phyloP scores from a whole-genome alignment of 371 early-diverging fungal genomes.

The Circinella minor region DNA sequence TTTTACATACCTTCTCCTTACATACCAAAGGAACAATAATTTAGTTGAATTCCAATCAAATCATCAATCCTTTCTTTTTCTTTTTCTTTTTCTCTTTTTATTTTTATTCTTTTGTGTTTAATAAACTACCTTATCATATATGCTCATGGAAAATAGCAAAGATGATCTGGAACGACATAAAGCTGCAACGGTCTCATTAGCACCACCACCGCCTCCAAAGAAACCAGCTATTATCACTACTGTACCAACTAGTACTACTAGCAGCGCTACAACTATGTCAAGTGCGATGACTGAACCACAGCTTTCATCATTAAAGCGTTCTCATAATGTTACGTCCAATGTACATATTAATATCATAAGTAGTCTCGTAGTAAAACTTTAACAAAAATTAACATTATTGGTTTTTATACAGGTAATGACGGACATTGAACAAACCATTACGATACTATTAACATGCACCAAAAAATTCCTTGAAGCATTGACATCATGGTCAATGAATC shows the following conservation, averaged over 20 bases:
- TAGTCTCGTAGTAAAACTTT: too few relatives aligned
- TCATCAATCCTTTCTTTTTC: too few relatives aligned
- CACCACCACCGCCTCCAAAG: not conserved
- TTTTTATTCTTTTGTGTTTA: too few relatives aligned
- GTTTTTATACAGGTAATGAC: constrained; percentile 38
- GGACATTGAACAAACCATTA: constrained; percentile 58
- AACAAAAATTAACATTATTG: too few relatives aligned
- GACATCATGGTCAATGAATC: constrained; percentile 57
- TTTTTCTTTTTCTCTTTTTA: not conserved
- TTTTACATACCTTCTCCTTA: not conserved
- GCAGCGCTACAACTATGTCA: not conserved
- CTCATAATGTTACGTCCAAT: not conserved
- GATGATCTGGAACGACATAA: constrained; percentile 10
- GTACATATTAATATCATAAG: not conserved
- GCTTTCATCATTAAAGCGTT: not conserved
- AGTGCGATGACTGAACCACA: not conserved
- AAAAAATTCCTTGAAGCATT: constrained; percentile 59
- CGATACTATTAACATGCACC: constrained; percentile 56
- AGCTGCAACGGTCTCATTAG: constrained; percentile 7
- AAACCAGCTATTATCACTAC: not conserved
- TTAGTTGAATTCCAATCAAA: too few relatives aligned
- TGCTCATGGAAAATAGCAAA: constrained; percentile 2
- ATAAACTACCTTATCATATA: not conserved
- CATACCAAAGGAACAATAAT: too few relatives aligned
- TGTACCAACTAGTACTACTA: not conserved